Conservation (phyloP, 345 rosid genomes). For the Pistacia integerrima region DNA sequence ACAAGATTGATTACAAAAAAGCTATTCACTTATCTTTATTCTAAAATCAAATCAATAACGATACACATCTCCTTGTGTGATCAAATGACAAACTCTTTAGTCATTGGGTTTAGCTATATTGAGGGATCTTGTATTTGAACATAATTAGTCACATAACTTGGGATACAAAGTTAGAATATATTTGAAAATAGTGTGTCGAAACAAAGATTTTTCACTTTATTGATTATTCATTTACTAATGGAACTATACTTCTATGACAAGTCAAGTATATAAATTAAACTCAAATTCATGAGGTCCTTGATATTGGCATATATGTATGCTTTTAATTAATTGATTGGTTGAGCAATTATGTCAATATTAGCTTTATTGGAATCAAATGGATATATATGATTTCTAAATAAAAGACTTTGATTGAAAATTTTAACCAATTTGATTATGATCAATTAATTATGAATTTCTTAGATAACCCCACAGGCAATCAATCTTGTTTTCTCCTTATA, state of each 20-base stretch:
- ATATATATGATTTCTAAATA: slow-evolving; percentile 22
- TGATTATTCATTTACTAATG: neutral
- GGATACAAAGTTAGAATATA: too few relatives aligned
- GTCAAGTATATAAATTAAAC: neutral
- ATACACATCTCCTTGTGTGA: too few relatives aligned
- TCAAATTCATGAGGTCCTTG: slow-evolving; percentile 20
- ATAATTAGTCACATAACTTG: too few relatives aligned
- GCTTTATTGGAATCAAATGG: slow-evolving; percentile 12
- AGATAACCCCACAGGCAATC: slow-evolving; percentile 1
- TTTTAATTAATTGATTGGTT: slow-evolving; percentile 1
- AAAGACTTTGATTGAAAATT: slow-evolving; percentile 24
- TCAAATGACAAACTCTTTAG: too few relatives aligned
- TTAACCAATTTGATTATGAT: slow-evolving; percentile 13
- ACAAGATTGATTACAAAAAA: too few relatives aligned
- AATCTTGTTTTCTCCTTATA: neutral
- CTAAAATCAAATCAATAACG: too few relatives aligned
- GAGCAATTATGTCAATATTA: slow-evolving; percentile 20
- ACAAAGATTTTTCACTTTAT: neutral
- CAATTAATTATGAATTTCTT: neutral
- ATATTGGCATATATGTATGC: neutral
- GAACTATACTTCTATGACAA: slow-evolving; percentile 4
- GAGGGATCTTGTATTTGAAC: too few relatives aligned
- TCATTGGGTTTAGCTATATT: too few relatives aligned
- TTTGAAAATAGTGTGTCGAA: too few relatives aligned
- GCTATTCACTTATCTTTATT: too few relatives aligned